A percentile compares a stretch with the other conserved stretches of the same genome.
Conservation (phyloP, 1,284 basidiomycete genomes). For the Heterobasidion parviporum region DNA sequence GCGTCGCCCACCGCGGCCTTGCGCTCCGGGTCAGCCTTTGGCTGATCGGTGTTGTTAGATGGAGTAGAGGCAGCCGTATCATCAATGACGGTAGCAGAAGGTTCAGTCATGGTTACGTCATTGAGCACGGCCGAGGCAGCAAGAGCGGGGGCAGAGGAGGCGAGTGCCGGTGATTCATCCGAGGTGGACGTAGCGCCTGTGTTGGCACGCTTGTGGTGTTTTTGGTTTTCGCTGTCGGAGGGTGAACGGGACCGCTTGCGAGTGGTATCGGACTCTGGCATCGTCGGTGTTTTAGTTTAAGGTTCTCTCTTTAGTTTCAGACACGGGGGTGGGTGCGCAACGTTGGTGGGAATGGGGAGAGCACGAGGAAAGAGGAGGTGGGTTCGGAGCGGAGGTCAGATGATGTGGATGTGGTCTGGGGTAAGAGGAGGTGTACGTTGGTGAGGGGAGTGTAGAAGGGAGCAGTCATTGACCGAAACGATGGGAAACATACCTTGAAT, state of each 20-base stretch:
- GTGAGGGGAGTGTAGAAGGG: slow-evolving; percentile 16
- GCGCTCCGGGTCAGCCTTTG: slow-evolving; percentile 13
- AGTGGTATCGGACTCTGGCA: slow-evolving; percentile 74
- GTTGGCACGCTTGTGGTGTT: slow-evolving; percentile 75
- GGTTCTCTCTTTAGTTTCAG: slow-evolving; percentile 28
- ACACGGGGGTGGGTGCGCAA: slow-evolving; percentile 24
- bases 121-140: slow-evolving; percentile 23
- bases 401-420: slow-evolving; percentile 11
- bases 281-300: slow-evolving; percentile 44
- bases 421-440: slow-evolving; percentile 8
- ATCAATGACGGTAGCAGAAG: slow-evolving; percentile 22
- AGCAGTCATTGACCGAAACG: slow-evolving; percentile 5
- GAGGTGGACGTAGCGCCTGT: slow-evolving; percentile 54
- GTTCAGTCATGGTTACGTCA: slow-evolving; percentile 58
- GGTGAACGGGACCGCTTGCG: slow-evolving; percentile 82
- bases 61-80: slow-evolving; percentile 11
- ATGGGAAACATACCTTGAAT: slow-evolving; percentile 9
- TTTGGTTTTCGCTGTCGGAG: slow-evolving; percentile 71
- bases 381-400: slow-evolving; percentile 9
- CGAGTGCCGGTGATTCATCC: slow-evolving; percentile 43
- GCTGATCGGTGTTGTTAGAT: slow-evolving; percentile 12
- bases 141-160: slow-evolving; percentile 33
- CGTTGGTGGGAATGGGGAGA: slow-evolving; percentile 27
- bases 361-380: slow-evolving; percentile 7
- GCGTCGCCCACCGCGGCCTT: slow-evolving; percentile 29